Percentiles rank a stretch among this genome's conserved stretches.
phyloP scores from a whole-genome alignment of 306 rosid genomes.

The Cicer pinnatifidum region DNA sequence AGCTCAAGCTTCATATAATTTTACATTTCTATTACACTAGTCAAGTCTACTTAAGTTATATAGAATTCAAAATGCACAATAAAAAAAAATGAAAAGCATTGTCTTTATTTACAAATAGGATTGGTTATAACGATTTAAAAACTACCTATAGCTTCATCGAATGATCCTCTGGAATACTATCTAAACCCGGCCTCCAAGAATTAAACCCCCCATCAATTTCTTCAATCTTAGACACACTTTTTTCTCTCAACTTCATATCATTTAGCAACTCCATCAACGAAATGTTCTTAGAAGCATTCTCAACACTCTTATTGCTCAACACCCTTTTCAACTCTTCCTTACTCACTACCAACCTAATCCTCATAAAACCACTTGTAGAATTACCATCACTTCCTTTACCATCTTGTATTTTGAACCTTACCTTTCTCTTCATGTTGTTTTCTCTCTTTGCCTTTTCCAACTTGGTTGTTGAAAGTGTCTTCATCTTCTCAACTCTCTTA shows the following conservation, averaged over 20 bases:
- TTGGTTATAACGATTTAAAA: neutral
- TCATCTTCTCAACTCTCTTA: conserved; percentile 39
- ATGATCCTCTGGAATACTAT: conserved; percentile 67
- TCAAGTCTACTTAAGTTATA: conserved; percentile 31
- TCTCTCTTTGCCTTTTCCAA: neutral
- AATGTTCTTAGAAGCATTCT: conserved; percentile 39
- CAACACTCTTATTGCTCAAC: conserved; percentile 45
- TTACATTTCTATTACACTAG: conserved; percentile 13
- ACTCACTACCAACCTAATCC: conserved; percentile 68
- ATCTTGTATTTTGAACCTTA: conserved; percentile 32
- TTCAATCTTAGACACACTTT: conserved; percentile 42
- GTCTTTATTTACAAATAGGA: conserved; percentile 30
- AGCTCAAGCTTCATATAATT: conserved; percentile 16
- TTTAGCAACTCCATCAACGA: conserved; percentile 57
- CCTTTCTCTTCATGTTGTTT: conserved; percentile 42
- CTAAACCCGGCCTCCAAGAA: conserved; percentile 70
- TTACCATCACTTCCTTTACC: neutral
- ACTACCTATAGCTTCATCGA: conserved; percentile 26
- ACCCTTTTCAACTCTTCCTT: conserved; percentile 67
- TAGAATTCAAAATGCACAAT: conserved; percentile 39
- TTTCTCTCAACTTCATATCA: conserved; percentile 56
- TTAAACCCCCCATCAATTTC: conserved; percentile 29
- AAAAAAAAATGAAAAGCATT: conserved; percentile 17
- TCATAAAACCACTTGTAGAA: conserved; percentile 50
- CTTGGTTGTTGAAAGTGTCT: neutral